Evolutionary conservation across 2,329 filamentous ascomycete species (phyloP), one percentile per base, ranked within the genome.

Genomic region (Akanthomyces dipterigenus): DNA sequence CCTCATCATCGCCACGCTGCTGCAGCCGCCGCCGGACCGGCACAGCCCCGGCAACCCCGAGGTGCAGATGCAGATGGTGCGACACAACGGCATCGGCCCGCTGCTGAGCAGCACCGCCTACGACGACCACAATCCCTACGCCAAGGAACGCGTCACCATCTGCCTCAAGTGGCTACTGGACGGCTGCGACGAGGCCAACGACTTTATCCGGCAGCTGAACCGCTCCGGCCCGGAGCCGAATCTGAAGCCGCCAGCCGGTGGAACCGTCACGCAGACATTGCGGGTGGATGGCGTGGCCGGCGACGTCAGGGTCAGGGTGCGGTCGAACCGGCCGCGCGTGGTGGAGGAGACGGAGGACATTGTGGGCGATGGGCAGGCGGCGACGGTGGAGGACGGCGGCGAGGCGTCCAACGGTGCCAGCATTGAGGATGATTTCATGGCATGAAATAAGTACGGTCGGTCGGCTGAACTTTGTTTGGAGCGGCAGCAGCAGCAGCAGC

Each of bases 111-210:
- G 92, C 74, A 97, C 92, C 68, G 84, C 87, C 36, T 95, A 95
- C 71, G 93, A 98, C 70, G 91, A 93, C 67, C 87, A 96, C 75
- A 97, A 97, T 70, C 91, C 92, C 0, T 97, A 93, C 71, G 93
- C 96, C 65, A 91, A 93, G 69, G 93, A 98, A 73, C 90, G 93
- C 65, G 90, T 91, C 3, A 91, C 93, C 55, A 87, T 96, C 71
- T 93, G 90, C 66, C 81, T 96, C n/a, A 93, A 93, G 71, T 96
- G 87, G 82, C 79, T 90, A 6, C 83, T 90, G 75, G 88, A 90
- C 67, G 88, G 88, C 14, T 91, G 87, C 63, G 83, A 87, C 36
- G 87, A 87, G 61, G 90, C 90, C 18, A 88, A 89, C 64, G 81
- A 84, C 36, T 88, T 89, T 67, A 85, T 93, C 57, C 81, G 86